Conservation (phyloP, 306 rosid species). For the Sphenostylis stenocarpa region DNA sequence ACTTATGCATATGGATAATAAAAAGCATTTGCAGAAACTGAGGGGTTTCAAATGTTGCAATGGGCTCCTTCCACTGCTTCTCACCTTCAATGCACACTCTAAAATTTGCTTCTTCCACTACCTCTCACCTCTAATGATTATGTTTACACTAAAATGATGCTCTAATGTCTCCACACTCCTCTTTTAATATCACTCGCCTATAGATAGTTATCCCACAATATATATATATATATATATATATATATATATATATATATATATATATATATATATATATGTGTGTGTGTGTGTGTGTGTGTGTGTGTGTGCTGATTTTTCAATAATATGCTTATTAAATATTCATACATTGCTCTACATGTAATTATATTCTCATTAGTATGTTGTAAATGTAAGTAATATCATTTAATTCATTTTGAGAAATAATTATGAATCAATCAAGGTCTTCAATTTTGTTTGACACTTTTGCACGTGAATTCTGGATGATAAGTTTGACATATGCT, state of each 20-base stretch:
- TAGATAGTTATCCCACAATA: neutral
- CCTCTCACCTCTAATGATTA: neutral
- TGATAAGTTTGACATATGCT: conserved; percentile 12
- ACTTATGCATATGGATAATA: neutral
- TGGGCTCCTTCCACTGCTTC: neutral
- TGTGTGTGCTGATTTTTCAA: neutral
- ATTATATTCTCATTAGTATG: conserved; percentile 11
- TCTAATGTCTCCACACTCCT: neutral
- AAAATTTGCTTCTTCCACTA: too few relatives aligned
- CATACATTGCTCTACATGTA: neutral
- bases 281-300: too few relatives aligned
- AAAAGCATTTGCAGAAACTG: neutral
- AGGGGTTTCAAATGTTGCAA: neutral
- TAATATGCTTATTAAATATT: neutral
- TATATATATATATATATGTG: too few relatives aligned
- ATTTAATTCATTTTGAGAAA: conserved; percentile 12
- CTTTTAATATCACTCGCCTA: neutral
- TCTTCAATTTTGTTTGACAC: conserved; percentile 6
- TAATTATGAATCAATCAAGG: conserved; percentile 21
- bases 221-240: neutral
- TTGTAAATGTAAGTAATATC: neutral
- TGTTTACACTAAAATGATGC: neutral
- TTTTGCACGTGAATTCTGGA: neutral
- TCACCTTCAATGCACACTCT: too few relatives aligned
- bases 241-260: too few relatives aligned